Evolutionary conservation across 352 stramenopile species (phyloP).

Genomic region (Phytophthora gonapodyides): DNA sequence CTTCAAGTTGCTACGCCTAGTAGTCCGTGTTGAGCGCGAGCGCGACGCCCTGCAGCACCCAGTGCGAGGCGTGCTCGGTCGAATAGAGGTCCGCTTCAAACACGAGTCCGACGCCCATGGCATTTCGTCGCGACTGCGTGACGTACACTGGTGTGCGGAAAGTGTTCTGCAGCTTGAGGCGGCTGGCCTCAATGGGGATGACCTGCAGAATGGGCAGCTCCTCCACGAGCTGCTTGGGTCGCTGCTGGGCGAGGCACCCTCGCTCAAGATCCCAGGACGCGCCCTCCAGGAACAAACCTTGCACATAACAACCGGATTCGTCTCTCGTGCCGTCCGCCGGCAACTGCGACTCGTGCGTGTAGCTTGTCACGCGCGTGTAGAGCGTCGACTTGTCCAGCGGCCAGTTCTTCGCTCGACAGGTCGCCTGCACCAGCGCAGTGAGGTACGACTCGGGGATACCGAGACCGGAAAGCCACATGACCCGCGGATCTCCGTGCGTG

Average conservation of each 20-base stretch:
- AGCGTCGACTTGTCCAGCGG: conserved; percentile 95
- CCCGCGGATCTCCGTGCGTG: conserved; percentile 82
- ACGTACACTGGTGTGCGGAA: conserved; percentile 97
- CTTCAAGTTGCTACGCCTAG: conserved; percentile 29
- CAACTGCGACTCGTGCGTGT: conserved; percentile 70
- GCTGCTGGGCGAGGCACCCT: conserved; percentile 81
- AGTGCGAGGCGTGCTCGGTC: conserved; percentile 92
- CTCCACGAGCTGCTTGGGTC: conserved; percentile 95
- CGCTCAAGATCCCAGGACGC: conserved; percentile 91
- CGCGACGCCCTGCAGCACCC: conserved; percentile 95
- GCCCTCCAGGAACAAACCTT: conserved; percentile 93
- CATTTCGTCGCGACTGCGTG: conserved; percentile 93
- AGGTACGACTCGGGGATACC: conserved; percentile 96
- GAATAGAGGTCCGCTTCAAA: conserved; percentile 94
- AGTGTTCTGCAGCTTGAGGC: conserved; percentile 95
- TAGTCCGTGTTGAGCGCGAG: conserved; percentile 93
- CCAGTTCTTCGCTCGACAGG: conserved; percentile 94
- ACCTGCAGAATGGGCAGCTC: conserved; percentile 95
- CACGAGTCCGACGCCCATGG: conserved; percentile 95
- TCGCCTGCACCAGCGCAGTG: conserved; percentile 95
- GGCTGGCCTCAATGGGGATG: conserved; percentile 95
- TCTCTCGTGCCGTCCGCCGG: conserved; percentile 38
- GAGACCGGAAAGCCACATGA: conserved; percentile 95
- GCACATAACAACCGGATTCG: conserved; percentile 92
- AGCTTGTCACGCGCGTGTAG: conserved; percentile 93